Evolutionary conservation across 192 early-diverging fungal species (phyloP).

Genomic region (Phlyctochytrium bullatum): DNA sequence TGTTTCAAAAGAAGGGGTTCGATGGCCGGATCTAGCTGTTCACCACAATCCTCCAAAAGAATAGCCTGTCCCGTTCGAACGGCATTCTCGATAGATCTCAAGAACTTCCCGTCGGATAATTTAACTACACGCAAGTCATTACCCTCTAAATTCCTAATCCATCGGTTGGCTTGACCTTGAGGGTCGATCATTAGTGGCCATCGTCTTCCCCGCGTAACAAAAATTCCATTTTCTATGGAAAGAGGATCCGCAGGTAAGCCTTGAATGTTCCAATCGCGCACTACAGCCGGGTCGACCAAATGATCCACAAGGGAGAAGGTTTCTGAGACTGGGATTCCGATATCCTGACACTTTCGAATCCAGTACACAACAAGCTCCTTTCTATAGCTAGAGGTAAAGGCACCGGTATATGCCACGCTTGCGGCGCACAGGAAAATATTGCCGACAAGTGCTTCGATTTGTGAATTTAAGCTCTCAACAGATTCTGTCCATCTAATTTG

Average conservation of each 20-base stretch:
- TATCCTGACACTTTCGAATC: constrained; percentile 49
- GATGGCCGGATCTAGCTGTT: constrained; percentile 59
- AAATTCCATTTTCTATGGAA: constrained; percentile 59
- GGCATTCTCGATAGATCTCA: constrained; percentile 62
- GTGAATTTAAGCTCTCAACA: constrained; percentile 45
- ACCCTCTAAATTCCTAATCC: constrained; percentile 58
- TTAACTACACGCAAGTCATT: constrained; percentile 54
- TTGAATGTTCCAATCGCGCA: constrained; percentile 63
- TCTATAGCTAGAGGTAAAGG: constrained; percentile 56
- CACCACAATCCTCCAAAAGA: constrained; percentile 62
- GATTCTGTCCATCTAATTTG: constrained; percentile 61
- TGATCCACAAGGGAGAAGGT: constrained; percentile 51
- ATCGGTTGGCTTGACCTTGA: constrained; percentile 60
- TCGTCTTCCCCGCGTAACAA: constrained; percentile 52
- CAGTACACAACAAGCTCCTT: constrained; percentile 42
- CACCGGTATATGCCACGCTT: constrained; percentile 55
- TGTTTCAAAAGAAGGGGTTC: constrained; percentile 62
- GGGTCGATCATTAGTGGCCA: constrained; percentile 67
- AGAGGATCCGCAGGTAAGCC: constrained; percentile 57
- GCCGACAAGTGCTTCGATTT: constrained; percentile 53
- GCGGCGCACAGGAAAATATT: constrained; percentile 60
- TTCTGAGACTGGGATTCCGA: constrained; percentile 55
- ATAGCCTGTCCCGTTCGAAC: constrained; percentile 57
- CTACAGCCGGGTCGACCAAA: constrained; percentile 53
- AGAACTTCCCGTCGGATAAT: constrained; percentile 56